Conservation (phyloP, 805 yeast species). For the Sugiyamaella lignohabitans region DNA sequence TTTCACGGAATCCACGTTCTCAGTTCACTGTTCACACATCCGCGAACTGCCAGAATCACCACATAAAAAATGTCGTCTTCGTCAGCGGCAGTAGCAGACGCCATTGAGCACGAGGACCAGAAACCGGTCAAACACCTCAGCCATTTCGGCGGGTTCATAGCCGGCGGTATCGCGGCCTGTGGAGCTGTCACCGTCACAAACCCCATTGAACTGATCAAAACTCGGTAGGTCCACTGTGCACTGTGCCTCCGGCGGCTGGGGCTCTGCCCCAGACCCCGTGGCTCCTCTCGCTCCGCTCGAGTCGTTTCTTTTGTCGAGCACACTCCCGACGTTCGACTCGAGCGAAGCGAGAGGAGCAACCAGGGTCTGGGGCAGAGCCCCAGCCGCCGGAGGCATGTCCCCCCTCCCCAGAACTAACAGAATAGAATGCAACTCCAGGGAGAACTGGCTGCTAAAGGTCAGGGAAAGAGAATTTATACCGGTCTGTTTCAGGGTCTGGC, state of each 20-base stretch:
- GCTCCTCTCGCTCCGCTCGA: not conserved
- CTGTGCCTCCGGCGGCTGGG: not conserved
- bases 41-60: no score
- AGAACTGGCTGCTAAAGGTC: slow-evolving; percentile 55
- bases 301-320: no score
- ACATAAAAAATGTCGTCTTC: not conserved
- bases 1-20: no score
- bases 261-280: not conserved
- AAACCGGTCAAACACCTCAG: slow-evolving; percentile 19
- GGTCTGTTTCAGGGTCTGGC: slow-evolving; percentile 82
- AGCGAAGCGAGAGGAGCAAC: not conserved
- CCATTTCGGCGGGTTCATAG: slow-evolving; percentile 72
- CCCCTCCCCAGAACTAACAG: not conserved
- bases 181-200: slow-evolving; percentile 96
- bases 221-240: slow-evolving; percentile 31
- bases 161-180: slow-evolving; percentile 94
- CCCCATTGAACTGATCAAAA: slow-evolving; percentile 91
- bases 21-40: no score
- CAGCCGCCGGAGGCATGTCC: slow-evolving; percentile 1
- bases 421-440: slow-evolving; percentile 91
- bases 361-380: not conserved
- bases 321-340: no score
- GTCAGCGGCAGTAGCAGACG: not conserved
- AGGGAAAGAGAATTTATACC: slow-evolving; percentile 53
- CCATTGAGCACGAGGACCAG: not conserved